These are phyloP conservation scores for Gaeumannomyces tritici DNA, from an alignment of 2,329 filamentous ascomycete species.

Conservation along the genomic window DNA sequence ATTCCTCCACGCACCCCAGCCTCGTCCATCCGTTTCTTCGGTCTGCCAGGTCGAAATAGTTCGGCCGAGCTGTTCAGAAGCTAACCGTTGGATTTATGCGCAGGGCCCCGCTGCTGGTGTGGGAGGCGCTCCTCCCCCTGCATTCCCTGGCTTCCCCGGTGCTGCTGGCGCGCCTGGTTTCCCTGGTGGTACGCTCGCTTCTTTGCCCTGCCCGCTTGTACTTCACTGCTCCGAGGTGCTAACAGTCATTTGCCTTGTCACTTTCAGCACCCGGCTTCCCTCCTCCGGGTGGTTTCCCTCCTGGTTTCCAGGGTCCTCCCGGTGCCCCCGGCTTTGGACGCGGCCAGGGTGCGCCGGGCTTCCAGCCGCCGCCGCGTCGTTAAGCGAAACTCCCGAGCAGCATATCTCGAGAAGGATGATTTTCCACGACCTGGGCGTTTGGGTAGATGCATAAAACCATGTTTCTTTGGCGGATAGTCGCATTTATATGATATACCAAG, in stretches of 20 bases:
- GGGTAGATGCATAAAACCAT: background rate
- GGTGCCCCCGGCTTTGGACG: constrained; percentile 33
- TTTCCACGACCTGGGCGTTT: constrained; percentile 1
- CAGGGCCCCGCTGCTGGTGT: constrained; percentile 78
- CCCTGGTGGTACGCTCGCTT: constrained; percentile 40
- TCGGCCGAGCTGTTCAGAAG: constrained; percentile 12
- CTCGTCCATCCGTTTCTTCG: background rate
- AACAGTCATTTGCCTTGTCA: constrained; percentile 20
- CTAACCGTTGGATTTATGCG: background rate
- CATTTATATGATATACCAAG: background rate
- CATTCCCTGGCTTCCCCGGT: constrained; percentile 43
- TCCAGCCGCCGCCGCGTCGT: constrained; percentile 62
- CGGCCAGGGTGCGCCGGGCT: constrained; percentile 56
- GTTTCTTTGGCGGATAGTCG: background rate
- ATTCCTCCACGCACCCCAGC: background rate
- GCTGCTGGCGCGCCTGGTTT: constrained; percentile 40
- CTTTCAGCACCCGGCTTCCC: constrained; percentile 20
- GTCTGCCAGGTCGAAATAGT: too few relatives aligned
- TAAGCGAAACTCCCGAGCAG: constrained; percentile 18
- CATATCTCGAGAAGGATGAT: constrained; percentile 5
- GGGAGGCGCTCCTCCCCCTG: constrained; percentile 60
- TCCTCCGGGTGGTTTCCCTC: constrained; percentile 25
- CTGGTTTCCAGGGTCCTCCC: constrained; percentile 47
- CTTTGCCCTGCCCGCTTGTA: constrained; percentile 6
- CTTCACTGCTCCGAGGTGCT: constrained; percentile 1